Evolutionary conservation across 2,329 filamentous ascomycete species (phyloP).

Genomic region (Gaeumannomyces tritici): DNA sequence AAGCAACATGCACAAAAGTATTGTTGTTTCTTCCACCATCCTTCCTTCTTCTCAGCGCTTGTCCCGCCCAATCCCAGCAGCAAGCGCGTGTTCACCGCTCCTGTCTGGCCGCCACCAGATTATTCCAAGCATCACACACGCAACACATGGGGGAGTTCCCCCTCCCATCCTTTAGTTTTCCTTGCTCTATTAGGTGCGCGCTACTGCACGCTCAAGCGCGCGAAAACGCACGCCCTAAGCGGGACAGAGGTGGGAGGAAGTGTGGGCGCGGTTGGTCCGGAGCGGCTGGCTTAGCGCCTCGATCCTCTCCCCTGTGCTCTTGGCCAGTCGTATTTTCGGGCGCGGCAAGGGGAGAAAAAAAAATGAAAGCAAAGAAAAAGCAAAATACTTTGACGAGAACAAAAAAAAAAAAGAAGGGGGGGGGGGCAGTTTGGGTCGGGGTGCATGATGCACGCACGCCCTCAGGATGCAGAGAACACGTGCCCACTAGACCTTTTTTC

Average conservation of each 20-base stretch:
- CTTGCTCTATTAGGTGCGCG: too few relatives aligned
- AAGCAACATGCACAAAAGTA: neutral
- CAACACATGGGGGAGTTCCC: too few relatives aligned
- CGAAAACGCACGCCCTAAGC: neutral
- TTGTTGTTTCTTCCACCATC: too few relatives aligned
- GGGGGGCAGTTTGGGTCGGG: neutral
- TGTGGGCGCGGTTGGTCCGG: neutral
- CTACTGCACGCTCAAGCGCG: neutral
- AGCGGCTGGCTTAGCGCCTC: neutral
- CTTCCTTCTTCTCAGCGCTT: neutral
- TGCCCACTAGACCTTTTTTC: neutral
- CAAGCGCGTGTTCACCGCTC: neutral
- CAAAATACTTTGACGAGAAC: neutral
- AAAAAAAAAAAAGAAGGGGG: neutral
- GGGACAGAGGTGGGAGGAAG: neutral
- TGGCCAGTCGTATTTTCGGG: neutral
- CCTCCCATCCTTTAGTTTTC: too few relatives aligned
- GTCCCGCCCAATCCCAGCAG: neutral
- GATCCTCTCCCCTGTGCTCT: neutral
- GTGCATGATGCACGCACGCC: neutral
- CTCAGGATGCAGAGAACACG: neutral
- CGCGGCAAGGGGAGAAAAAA: neutral
- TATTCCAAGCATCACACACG: neutral
- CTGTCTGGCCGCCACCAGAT: neutral
- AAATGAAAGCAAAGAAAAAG: neutral